These are phyloP conservation scores for Pichia insulana DNA, from an alignment of 805 yeast genomes.

Conservation along the genomic window DNA sequence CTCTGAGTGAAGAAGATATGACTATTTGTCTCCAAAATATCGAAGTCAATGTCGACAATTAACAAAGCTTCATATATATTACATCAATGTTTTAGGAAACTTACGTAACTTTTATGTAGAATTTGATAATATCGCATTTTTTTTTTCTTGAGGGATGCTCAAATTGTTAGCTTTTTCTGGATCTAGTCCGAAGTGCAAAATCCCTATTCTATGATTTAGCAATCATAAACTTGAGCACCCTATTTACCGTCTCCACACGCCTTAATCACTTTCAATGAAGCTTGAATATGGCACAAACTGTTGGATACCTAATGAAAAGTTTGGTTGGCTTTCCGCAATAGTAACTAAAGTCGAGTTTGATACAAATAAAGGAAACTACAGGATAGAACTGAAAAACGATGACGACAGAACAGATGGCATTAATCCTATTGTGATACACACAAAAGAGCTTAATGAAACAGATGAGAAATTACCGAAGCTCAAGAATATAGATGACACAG, in stretches of 20 bases:
- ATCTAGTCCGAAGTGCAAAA: too few relatives aligned
- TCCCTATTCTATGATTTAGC: too few relatives aligned
- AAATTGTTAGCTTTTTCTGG: too few relatives aligned
- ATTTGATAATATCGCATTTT: too few relatives aligned
- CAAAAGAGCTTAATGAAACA: constrained; percentile 40
- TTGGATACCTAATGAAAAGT: constrained; percentile 67
- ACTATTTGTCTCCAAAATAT: constrained; percentile 26
- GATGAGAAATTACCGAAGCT: constrained; percentile 62
- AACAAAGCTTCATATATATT: not conserved
- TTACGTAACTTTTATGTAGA: too few relatives aligned
- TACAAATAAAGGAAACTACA: constrained; percentile 31
- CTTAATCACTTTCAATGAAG: too few relatives aligned
- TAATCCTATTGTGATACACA: constrained; percentile 35
- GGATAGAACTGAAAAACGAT: constrained; percentile 47
- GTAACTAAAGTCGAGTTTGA: constrained; percentile 32
- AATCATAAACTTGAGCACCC: too few relatives aligned
- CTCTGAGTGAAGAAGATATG: constrained; percentile 70
- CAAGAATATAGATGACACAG: constrained; percentile 87
- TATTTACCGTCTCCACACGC: too few relatives aligned
- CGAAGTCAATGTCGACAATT: constrained; percentile 1
- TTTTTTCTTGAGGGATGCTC: too few relatives aligned
- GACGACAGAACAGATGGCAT: constrained; percentile 24
- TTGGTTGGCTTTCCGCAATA: constrained; percentile 70
- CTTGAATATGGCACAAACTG: constrained; percentile 36
- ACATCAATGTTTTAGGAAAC: too few relatives aligned